Base-by-base conservation (phyloP, 805 yeast species). In the Spathaspora girioi region DNA sequence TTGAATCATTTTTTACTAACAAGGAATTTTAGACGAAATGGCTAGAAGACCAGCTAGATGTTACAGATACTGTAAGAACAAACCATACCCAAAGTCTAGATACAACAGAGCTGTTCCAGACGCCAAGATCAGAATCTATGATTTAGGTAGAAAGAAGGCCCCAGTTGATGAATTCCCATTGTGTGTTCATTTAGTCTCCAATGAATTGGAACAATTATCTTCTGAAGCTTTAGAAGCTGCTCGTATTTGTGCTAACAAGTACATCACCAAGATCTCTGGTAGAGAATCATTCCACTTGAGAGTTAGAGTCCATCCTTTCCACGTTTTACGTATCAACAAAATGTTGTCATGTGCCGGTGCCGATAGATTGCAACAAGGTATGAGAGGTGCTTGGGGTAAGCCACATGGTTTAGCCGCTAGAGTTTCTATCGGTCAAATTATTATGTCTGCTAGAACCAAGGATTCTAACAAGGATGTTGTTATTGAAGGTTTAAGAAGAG, bases 271-370 rank as follows among this genome's bases (percentile, higher is more conserved):
- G 80, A 76, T 89, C 67, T 87, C 97, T 63, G 99, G 99, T 77
- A 90, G 98, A 87, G 99, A 94, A 72, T 83, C 97, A 69, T 94
- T 94, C 99, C 99, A 94, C 84, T 84, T 94, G 84, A 91, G 99
- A 84, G 90, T 94, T 79, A 92, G 99, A 84, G 98, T 92, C 73
- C 99, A 94, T 82, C 99, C 99, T 69, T 94, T 89, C 98, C 99
- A 94, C 86, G 99, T 94, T 67, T 86, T 94, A 79, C 88, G 99
- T 83, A 94, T 94, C 85, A 94, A 94, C 94, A 94, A 94, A 90
- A 94, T 94, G 99, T 91, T 94, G 97, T 94, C 99, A 75, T 94
- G 99, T 86, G 99, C 99, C 83, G 99, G 99, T 89, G 99, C 99
- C 77, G 99, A 94, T 93, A 91, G 99, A 89, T 87, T 94, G 82